Evolutionary conservation across 805 yeast species (phyloP), one percentile per base, ranked within the genome.

Genomic region (Hanseniaspora pseudoguilliermondii): DNA sequence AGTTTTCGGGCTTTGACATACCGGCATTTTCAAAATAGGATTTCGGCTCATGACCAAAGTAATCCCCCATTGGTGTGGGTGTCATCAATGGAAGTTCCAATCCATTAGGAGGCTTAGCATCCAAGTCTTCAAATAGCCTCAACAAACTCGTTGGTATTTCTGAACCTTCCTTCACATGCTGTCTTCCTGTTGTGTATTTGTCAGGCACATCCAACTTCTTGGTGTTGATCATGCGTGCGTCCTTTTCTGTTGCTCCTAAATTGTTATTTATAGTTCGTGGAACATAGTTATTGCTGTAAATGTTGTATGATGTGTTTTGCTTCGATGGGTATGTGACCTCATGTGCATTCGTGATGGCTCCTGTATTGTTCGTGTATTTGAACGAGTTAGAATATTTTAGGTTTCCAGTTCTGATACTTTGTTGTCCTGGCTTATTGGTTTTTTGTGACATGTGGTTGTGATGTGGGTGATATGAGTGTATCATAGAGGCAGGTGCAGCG

Each of bases 101-200:
- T 18, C 46, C 56, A 18, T 23, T 21, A 15, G 50, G 56, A 7
- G 41, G 35, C 42, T 49, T 44, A 0, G 50, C 23, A 39, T 53
- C 56, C 16, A 53, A 27, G 18, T 46, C 56, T 20, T 83, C 88
- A 65, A 87, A 87, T 29, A 88, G 67, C 64, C 81, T 81, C 57
- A 83, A 69, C 35, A 88, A 70, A 2, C 93, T 83, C 64, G 79
- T 81, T 0, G 95, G 95, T 0, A 87, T 83, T 50, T 65, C 62
- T 2, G 65, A 42, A n/a, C 63, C 66, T 1, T 43, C 49, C 20
- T 49, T 29, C 8, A 39, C 23, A 20, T 59, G 34, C 35, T 32
- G 34, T 44, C 48, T 21, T 39, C 50, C 29, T 20, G 23, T 43
- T 29, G 35, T 34, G 39, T n/a, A 32, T n/a, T 32, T 46, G 11